Base-by-base conservation (phyloP, 2,329 filamentous ascomycete species). In the Elsinoe necatrix region DNA sequence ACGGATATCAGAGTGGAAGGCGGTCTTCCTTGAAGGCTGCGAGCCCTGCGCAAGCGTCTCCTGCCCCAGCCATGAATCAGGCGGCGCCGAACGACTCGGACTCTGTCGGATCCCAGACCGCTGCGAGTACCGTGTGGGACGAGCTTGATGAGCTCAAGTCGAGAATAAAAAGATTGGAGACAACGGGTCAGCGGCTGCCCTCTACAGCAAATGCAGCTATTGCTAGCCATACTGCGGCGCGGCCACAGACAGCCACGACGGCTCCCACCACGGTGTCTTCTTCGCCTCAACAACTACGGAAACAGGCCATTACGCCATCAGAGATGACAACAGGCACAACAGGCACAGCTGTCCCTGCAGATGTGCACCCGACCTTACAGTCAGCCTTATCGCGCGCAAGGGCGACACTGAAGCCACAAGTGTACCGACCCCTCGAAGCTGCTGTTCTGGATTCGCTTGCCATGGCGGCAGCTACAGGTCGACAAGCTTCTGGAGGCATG, bases 101-200 rank as follows among this genome's bases (percentile, higher is more conserved):
- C 64, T 97, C 93, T 0, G 92, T 87, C 0, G 79, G 87, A 31
- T 97, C 93, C 0, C 93, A 89, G 16, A 90, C 86, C 1, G 89
- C 89, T 1, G 89, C 91, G 11, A 95, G 90, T 1, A 96, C 90
- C 0, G 89, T 98, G 2, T 98, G 93, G 93, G 93, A 97, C 68
- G 93, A 98, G 71, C 74, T 98, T 25, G 93, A 97, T 64, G 93
- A 97, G 62, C 75, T 98, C 47, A 97, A 97, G 69, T 93, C 89
- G 39, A 83, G 93, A 27, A 95, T 98, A 64, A 85, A 89, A 63
- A 87, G 89, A 59, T 80, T 98, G 8, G 93, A 97, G 69, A 72
- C 95, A 63, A 95, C 89, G 1, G 91, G 91, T 58, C 41, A 45
- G 20, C 95, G 95, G 71, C 75, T 93, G 31, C 90, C 91, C 0